A percentile compares a stretch with the other conserved stretches of the same genome.
Evolutionary conservation across 495 filamentous ascomycete genomes (phyloP).

Genomic region (Aspergillus biplanus): DNA sequence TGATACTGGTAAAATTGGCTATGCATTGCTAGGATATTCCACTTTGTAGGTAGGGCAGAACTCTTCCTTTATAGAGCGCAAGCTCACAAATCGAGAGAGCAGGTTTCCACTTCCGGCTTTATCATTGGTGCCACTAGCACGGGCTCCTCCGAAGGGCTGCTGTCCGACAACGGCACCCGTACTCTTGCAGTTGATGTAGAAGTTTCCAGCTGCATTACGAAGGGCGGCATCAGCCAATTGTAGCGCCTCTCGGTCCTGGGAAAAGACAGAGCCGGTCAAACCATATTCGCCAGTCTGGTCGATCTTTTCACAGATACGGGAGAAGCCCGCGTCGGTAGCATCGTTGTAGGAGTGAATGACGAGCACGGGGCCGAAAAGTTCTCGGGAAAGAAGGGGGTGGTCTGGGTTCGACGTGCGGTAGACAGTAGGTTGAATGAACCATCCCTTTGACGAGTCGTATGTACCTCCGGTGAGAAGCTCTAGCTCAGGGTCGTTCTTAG

Average conservation of each 20-base stretch:
- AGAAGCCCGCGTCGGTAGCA: conserved; percentile 50
- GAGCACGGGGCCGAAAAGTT: conserved; percentile 68
- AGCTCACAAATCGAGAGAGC: conserved; percentile 77
- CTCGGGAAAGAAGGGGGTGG: conserved; percentile 62
- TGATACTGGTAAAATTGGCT: conserved; percentile 7
- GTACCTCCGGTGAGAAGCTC: conserved; percentile 62
- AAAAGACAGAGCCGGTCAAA: conserved; percentile 80
- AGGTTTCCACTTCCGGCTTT: conserved; percentile 83
- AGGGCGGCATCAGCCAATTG: conserved; percentile 72
- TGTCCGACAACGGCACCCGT: conserved; percentile 91
- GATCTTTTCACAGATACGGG: conserved; percentile 56
- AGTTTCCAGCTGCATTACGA: conserved; percentile 81
- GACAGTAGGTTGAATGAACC: conserved; percentile 70
- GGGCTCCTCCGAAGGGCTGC: conserved; percentile 86
- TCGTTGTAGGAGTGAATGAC: conserved; percentile 65
- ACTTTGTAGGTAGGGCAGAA: conserved; percentile 71
- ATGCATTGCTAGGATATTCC: conserved; percentile 77
- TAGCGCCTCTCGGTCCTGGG: conserved; percentile 68
- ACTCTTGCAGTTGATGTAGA: conserved; percentile 93
- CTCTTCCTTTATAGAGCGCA: conserved; percentile 90
- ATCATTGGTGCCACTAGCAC: conserved; percentile 88
- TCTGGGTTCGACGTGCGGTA: conserved; percentile 67
- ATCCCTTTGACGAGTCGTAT: conserved; percentile 63
- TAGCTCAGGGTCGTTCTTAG: conserved; percentile 64
- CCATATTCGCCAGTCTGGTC: conserved; percentile 75